Conservation (phyloP, 768 basidiomycete genomes). For the Dendrothele bispora region DNA sequence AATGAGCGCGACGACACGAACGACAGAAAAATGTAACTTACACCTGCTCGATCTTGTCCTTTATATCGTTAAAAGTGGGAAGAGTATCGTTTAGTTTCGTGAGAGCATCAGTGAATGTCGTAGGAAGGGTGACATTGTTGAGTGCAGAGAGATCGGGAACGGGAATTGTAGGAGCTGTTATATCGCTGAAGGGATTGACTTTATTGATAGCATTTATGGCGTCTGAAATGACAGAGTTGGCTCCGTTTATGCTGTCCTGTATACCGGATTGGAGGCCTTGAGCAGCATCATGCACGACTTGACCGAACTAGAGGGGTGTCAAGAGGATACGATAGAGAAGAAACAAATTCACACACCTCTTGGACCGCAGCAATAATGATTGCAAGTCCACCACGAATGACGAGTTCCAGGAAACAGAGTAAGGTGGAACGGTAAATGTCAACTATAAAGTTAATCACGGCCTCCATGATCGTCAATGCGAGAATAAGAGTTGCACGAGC, state of each 20-base stretch:
- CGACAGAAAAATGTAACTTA: slow-evolving; percentile 35
- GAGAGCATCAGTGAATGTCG: slow-evolving; percentile 71
- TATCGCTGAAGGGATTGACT: slow-evolving; percentile 69
- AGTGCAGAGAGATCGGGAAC: slow-evolving; percentile 75
- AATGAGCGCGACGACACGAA: slow-evolving; percentile 7
- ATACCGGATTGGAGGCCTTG: slow-evolving; percentile 65
- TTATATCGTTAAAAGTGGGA: slow-evolving; percentile 76
- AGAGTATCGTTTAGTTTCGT: slow-evolving; percentile 77
- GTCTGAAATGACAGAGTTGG: slow-evolving; percentile 66
- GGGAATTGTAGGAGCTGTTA: slow-evolving; percentile 68
- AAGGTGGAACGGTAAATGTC: slow-evolving; percentile 92
- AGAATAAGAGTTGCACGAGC: slow-evolving; percentile 73
- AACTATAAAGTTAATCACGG: slow-evolving; percentile 87
- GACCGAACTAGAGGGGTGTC: slow-evolving; percentile 55
- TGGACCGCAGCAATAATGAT: slow-evolving; percentile 82
- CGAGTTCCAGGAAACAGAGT: slow-evolving; percentile 90
- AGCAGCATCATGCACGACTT: slow-evolving; percentile 61
- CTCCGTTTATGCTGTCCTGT: slow-evolving; percentile 63
- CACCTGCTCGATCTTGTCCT: slow-evolving; percentile 66
- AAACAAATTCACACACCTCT: slow-evolving; percentile 52
- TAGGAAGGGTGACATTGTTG: slow-evolving; percentile 78
- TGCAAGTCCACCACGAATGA: slow-evolving; percentile 77
- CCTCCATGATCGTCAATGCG: slow-evolving; percentile 82
- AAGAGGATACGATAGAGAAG: slow-evolving; percentile 12
- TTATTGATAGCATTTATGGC: slow-evolving; percentile 73